Evolutionary conservation across 306 rosid genomes (phyloP).

Genomic region (Acmispon strigosus): DNA sequence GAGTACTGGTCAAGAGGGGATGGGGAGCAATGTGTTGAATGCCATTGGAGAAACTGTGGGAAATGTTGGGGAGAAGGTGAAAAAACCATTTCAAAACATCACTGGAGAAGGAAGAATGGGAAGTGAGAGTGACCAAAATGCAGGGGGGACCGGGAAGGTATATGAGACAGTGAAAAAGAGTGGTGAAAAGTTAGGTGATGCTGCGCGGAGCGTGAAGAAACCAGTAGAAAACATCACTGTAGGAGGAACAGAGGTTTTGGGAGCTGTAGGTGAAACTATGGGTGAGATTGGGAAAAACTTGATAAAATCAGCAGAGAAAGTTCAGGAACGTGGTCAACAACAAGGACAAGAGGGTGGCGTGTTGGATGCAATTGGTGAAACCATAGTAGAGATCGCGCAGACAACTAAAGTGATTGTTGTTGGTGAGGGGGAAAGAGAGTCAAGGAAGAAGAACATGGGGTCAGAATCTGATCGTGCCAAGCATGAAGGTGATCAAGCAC

Average conservation of each 20-base stretch:
- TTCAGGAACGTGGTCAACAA: background rate
- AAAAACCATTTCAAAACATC: slow-evolving; percentile 14
- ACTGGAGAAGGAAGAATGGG: background rate
- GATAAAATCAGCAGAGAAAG: slow-evolving; percentile 19
- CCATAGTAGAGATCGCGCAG: slow-evolving; percentile 56
- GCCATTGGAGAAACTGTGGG: slow-evolving; percentile 9
- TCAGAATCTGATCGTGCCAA: slow-evolving; percentile 6
- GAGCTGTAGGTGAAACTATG: slow-evolving; percentile 36
- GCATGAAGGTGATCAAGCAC: background rate
- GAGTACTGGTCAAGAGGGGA: background rate
- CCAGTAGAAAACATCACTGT: background rate
- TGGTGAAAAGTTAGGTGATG: background rate
- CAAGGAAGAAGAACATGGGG: background rate
- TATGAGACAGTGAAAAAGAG: slow-evolving; percentile 7
- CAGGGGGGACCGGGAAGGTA: slow-evolving; percentile 6
- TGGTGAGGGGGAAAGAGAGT: slow-evolving; percentile 26
- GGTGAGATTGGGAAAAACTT: slow-evolving; percentile 21
- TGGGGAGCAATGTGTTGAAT: slow-evolving; percentile 15
- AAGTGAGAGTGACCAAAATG: background rate
- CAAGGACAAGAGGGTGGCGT: slow-evolving; percentile 20
- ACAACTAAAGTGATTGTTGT: slow-evolving; percentile 42
- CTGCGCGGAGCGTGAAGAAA: background rate
- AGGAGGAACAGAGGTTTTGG: slow-evolving; percentile 18
- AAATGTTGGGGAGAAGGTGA: slow-evolving; percentile 9
- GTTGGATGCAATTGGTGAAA: slow-evolving; percentile 60